phyloP scores from a whole-genome alignment of 164 flowering plant species.

The Nymphaea thermarum region DNA sequence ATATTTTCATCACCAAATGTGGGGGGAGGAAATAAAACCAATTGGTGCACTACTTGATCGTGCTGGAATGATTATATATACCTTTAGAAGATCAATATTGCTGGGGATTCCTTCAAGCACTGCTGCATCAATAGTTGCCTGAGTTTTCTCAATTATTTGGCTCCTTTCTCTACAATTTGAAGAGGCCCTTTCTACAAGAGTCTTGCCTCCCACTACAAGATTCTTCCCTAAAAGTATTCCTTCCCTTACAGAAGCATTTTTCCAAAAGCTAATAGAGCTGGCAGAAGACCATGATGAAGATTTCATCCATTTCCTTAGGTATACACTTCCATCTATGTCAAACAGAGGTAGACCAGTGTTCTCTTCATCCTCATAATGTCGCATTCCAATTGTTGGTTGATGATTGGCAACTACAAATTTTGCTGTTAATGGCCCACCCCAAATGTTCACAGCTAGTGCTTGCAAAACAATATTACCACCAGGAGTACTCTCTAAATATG shows the following conservation, averaged over 20 bases:
- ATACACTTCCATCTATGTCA: constrained; percentile 89
- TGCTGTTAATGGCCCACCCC: constrained; percentile 74
- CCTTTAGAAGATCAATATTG: constrained; percentile 97
- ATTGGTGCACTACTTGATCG: too few relatives aligned
- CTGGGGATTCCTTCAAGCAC: constrained; percentile 86
- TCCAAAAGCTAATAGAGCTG: constrained; percentile 69
- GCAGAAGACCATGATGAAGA: constrained; percentile 77
- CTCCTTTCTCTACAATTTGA: constrained; percentile 42
- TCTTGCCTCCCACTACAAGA: constrained; percentile 57
- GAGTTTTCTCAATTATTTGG: constrained; percentile 61
- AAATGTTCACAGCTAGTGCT: constrained; percentile 72
- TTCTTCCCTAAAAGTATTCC: constrained; percentile 68
- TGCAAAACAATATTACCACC: constrained; percentile 70
- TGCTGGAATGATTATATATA: constrained; percentile 4
- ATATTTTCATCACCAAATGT: too few relatives aligned
- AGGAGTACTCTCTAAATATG: constrained; percentile 65
- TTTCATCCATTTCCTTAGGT: constrained; percentile 75
- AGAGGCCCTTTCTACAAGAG: constrained; percentile 66
- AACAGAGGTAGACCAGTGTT: constrained; percentile 36
- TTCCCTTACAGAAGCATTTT: constrained; percentile 30
- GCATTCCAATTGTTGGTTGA: constrained; percentile 11
- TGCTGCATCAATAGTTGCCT: constrained; percentile 97
- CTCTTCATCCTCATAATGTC: constrained; percentile 18
- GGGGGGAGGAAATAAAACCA: too few relatives aligned
- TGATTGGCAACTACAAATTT: constrained; percentile 18